Percentiles rank a stretch among this genome's conserved stretches.
Evolutionary conservation across 148 eudicot species (phyloP).

Genomic region (Gaultheria prostrata): DNA sequence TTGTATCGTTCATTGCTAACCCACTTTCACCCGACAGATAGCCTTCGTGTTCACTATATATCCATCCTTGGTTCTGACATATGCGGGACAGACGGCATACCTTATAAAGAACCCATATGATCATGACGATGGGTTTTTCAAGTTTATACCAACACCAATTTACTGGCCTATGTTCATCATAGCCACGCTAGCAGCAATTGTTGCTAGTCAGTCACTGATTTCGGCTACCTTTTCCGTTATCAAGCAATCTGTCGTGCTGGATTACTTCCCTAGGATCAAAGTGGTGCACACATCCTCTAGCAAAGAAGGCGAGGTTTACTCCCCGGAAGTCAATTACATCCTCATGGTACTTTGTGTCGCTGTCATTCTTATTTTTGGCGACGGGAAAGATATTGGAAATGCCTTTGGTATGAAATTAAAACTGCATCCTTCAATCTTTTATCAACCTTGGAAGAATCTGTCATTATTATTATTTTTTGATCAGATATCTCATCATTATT

Average conservation of each 20-base stretch:
- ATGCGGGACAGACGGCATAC: constrained; percentile 80
- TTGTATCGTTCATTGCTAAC: not conserved
- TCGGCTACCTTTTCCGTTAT: constrained; percentile 61
- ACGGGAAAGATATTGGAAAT: constrained; percentile 66
- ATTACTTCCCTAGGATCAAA: constrained; percentile 70
- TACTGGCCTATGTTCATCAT: constrained; percentile 78
- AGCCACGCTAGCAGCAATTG: constrained; percentile 58
- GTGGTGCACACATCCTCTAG: constrained; percentile 70
- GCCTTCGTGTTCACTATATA: constrained; percentile 58
- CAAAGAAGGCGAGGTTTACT: constrained; percentile 75
- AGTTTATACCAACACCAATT: constrained; percentile 51
- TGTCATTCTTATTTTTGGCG: constrained; percentile 62
- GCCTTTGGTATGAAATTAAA: constrained; percentile 62
- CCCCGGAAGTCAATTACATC: constrained; percentile 66
- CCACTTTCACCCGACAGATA: constrained; percentile 34
- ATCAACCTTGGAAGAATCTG: too few species aligned
- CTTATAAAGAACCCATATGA: constrained; percentile 58
- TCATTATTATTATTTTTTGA: not conserved
- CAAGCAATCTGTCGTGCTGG: constrained; percentile 53
- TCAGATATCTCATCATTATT: not conserved
- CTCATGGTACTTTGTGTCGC: constrained; percentile 69
- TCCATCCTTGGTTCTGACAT: constrained; percentile 64
- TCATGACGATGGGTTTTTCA: constrained; percentile 55
- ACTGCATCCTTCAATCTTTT: not conserved
- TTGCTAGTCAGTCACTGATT: constrained; percentile 62